phyloP scores from a whole-genome alignment of 2,329 filamentous ascomycete species.

The Xylariaceae sp. region DNA sequence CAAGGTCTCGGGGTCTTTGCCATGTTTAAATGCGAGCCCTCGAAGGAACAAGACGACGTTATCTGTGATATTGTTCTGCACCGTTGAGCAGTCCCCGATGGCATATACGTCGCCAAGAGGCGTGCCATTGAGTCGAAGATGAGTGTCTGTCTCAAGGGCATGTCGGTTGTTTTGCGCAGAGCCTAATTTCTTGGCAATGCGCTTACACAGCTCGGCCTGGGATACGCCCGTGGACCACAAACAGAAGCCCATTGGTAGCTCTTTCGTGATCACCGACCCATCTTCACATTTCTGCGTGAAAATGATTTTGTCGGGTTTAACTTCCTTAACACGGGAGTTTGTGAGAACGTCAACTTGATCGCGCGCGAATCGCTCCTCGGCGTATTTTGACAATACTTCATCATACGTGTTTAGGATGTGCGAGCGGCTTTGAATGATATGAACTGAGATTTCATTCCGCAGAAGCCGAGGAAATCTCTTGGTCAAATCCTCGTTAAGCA shows the following conservation, averaged over 20 bases:
- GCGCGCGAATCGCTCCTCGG: slow-evolving; percentile 87
- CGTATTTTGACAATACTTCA: slow-evolving; percentile 89
- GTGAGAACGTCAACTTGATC: slow-evolving; percentile 92
- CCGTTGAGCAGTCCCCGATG: slow-evolving; percentile 93
- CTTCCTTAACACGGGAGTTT: slow-evolving; percentile 91
- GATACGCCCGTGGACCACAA: slow-evolving; percentile 97
- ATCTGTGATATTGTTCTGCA: slow-evolving; percentile 95
- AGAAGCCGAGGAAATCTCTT: slow-evolving; percentile 84
- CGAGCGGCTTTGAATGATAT: slow-evolving; percentile 90
- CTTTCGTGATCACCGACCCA: slow-evolving; percentile 80
- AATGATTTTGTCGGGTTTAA: slow-evolving; percentile 80
- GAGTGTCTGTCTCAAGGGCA: slow-evolving; percentile 92
- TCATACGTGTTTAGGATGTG: slow-evolving; percentile 99
- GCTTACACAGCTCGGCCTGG: slow-evolving; percentile 81
- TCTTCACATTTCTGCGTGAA: slow-evolving; percentile 83
- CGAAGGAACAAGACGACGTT: slow-evolving; percentile 90
- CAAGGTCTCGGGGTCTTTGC: slow-evolving; percentile 86
- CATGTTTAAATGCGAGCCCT: slow-evolving; percentile 87
- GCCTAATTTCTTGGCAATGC: slow-evolving; percentile 76
- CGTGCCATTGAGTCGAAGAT: slow-evolving; percentile 86
- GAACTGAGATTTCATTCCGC: slow-evolving; percentile 97
- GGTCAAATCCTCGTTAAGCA: slow-evolving; percentile 92
- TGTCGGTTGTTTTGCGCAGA: slow-evolving; percentile 83
- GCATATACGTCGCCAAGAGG: slow-evolving; percentile 95
- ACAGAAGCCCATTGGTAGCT: slow-evolving; percentile 94